Evolutionary conservation across 1,284 basidiomycete species (phyloP).

Genomic region (Afroboletus lepidellus): DNA sequence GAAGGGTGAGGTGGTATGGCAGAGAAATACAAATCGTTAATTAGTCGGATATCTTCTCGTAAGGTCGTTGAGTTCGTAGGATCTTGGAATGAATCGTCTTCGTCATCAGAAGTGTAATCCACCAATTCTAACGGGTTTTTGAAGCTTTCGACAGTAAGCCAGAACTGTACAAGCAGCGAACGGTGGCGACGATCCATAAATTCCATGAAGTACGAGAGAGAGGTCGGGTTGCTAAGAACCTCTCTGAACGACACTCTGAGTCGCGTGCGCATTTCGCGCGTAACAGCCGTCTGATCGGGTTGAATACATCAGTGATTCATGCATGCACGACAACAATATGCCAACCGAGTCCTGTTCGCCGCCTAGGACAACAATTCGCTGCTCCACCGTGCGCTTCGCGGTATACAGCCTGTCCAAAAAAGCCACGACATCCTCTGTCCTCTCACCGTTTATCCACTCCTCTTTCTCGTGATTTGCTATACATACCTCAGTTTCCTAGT

Average conservation of each 20-base stretch:
- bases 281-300: slow-evolving; percentile 33
- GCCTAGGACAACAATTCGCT: slow-evolving; percentile 78
- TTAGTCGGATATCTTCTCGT: slow-evolving; percentile 84
- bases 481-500: slow-evolving; percentile 10
- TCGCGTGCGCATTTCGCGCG: slow-evolving; percentile 42
- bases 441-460: slow-evolving; percentile 80
- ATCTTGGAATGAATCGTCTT: slow-evolving; percentile 63
- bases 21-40: slow-evolving; percentile 84
- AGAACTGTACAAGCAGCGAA: slow-evolving; percentile 90
- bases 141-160: slow-evolving; percentile 95
- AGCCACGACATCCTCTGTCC: slow-evolving; percentile 79
- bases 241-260: slow-evolving; percentile 60
- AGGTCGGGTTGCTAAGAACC: slow-evolving; percentile 83
- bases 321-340: neutral
- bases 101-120: slow-evolving; percentile 67
- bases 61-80: slow-evolving; percentile 60
- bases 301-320: slow-evolving; percentile 3
- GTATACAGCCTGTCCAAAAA: slow-evolving; percentile 87
- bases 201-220: slow-evolving; percentile 95
- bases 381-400: slow-evolving; percentile 83
- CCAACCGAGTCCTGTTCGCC: slow-evolving; percentile 63
- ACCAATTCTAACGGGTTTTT: slow-evolving; percentile 91
- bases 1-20: slow-evolving; percentile 55
- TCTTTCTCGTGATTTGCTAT: slow-evolving; percentile 79
- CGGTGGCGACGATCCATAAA: slow-evolving; percentile 91